Conservation (phyloP, 2,329 filamentous ascomycete species). For the Paraphoma chrysanthemicola region DNA sequence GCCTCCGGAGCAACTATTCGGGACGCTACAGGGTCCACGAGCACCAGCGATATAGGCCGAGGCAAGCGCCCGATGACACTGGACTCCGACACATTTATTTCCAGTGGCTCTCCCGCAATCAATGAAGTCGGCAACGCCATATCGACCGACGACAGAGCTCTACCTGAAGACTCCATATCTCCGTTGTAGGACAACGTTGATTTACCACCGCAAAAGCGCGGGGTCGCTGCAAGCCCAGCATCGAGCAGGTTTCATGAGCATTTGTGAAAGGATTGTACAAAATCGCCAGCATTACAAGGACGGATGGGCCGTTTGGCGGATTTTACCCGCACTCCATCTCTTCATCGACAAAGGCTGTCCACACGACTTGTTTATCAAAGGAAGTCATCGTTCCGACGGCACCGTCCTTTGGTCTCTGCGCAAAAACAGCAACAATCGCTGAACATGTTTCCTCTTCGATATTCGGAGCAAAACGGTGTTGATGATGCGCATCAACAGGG, state of each 20-base stretch:
- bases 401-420: neutral
- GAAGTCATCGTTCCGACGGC: neutral
- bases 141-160: neutral
- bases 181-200: neutral
- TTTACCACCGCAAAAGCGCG: neutral
- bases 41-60: constrained; percentile 40
- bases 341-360: too few species aligned
- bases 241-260: neutral
- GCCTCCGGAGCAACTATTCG: constrained; percentile 55
- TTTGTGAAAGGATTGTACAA: too few species aligned
- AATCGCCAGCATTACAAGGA: too few species aligned
- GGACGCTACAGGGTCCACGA: constrained; percentile 41
- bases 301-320: too few species aligned
- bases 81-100: neutral
- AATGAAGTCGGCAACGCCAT: neutral
- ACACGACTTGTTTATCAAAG: neutral
- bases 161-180: neutral
- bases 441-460: neutral
- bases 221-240: neutral
- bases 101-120: neutral
- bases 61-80: neutral
- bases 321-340: too few species aligned
- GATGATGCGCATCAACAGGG: neutral
- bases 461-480: neutral
- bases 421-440: neutral